phyloP scores from a whole-genome alignment of 1,284 basidiomycete genomes.

The Papiliotrema flavescens region DNA sequence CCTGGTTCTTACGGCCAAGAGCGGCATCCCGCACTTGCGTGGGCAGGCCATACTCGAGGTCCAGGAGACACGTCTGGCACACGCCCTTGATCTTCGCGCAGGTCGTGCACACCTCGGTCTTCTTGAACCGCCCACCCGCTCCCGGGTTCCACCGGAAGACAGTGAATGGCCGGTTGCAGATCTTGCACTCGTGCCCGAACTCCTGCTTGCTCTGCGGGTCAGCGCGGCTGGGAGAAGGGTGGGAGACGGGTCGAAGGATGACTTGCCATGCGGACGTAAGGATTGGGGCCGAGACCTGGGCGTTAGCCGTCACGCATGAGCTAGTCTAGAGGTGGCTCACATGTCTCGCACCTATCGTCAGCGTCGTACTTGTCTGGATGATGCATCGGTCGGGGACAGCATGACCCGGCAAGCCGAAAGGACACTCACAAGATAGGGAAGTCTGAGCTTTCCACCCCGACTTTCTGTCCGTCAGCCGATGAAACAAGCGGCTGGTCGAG shows the following conservation, averaged over 20 bases:
- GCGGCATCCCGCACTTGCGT: slow-evolving; percentile 98
- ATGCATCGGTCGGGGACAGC: not conserved
- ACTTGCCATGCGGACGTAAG: slow-evolving; percentile 82
- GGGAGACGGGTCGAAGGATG: not conserved
- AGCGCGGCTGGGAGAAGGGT: slow-evolving; percentile 19
- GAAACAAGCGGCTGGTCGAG: too few relatives aligned
- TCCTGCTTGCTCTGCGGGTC: slow-evolving; percentile 80
- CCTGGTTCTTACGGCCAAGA: slow-evolving; percentile 76
- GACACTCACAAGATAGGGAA: slow-evolving; percentile 46
- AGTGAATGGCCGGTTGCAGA: slow-evolving; percentile 92
- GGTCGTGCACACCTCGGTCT: slow-evolving; percentile 97
- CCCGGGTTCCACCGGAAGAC: slow-evolving; percentile 99
- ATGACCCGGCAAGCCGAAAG: not conserved
- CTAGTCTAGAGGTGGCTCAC: slow-evolving; percentile 52
- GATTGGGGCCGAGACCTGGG: slow-evolving; percentile 77
- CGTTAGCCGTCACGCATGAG: not conserved
- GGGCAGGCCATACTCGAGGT: slow-evolving; percentile 92
- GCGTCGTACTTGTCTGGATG: not conserved
- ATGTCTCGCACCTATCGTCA: slow-evolving; percentile 79
- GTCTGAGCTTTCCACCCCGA: slow-evolving; percentile 48
- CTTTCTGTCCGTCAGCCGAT: slow-evolving; percentile 35
- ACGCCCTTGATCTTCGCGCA: slow-evolving; percentile 99
- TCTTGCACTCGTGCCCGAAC: slow-evolving; percentile 81
- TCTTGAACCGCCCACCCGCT: slow-evolving; percentile 85
- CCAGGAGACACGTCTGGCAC: slow-evolving; percentile 95